A percentile compares a stretch with the other conserved stretches of the same genome.
These are phyloP conservation scores for Entrophospora sp. DNA, from an alignment of 192 early-diverging fungal species.

Conservation along the genomic window DNA sequence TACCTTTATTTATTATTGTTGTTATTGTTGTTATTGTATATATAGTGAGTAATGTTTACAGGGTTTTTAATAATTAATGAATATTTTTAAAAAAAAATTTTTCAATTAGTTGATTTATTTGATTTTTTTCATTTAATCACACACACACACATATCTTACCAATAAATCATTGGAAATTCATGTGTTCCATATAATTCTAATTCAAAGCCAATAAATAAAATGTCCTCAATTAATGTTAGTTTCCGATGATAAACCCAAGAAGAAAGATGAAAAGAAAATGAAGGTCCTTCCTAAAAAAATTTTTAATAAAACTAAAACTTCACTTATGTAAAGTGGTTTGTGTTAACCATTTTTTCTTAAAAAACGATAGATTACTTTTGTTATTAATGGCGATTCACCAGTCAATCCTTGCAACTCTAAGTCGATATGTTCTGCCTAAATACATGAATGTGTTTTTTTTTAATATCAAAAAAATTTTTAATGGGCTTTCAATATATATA, in stretches of 20 bases:
- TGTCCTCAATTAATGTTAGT: constrained; percentile 42
- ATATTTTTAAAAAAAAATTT: background rate
- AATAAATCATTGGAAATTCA: constrained; percentile 57
- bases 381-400: constrained; percentile 8
- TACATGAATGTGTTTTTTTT: background rate
- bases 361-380: constrained; percentile 2
- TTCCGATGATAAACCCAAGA: constrained; percentile 60
- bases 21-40: no score
- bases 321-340: no score
- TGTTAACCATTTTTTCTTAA: no score
- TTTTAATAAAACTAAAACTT: no score
- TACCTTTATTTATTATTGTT: no score
- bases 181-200: constrained; percentile 55
- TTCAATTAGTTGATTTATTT: background rate
- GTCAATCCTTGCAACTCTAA: constrained; percentile 18
- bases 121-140: background rate
- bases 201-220: constrained; percentile 56
- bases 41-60: no score
- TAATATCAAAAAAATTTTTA: background rate
- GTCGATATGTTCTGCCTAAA: constrained; percentile 26
- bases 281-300: constrained; percentile 12
- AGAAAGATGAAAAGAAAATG: constrained; percentile 45
- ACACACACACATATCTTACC: constrained; percentile 24
- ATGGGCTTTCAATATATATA: no score
- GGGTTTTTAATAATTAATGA: no score